These are phyloP conservation scores for Pseudogymnoascus sp. DNA, from an alignment of 2,329 filamentous ascomycete genomes.

Conservation along the genomic window DNA sequence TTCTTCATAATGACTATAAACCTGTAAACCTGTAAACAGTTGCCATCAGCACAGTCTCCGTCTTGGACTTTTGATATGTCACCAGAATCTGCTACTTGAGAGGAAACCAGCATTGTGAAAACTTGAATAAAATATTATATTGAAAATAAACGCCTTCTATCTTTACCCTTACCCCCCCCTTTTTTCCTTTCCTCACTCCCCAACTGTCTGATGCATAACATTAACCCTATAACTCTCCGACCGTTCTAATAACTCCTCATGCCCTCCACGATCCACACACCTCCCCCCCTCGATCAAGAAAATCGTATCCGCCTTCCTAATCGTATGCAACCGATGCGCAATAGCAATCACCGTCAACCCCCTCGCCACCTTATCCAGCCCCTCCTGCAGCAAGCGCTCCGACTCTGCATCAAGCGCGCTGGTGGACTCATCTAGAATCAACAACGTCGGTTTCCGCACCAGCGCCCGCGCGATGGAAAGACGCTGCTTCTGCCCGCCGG, in stretches of 20 bases:
- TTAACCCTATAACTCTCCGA: constrained; percentile 43
- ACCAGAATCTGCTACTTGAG: no score
- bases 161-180: no score
- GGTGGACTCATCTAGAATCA: constrained; percentile 77
- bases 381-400: constrained; percentile 57
- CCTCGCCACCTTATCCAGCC: constrained; percentile 48
- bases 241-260: constrained; percentile 45
- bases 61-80: no score
- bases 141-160: no score
- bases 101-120: no score
- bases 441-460: constrained; percentile 59
- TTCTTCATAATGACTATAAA: no score
- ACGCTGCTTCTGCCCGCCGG: constrained; percentile 71
- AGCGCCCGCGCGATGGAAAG: constrained; percentile 71
- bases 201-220: constrained; percentile 40
- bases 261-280: constrained; percentile 44
- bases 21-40: no score
- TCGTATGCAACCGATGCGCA: constrained; percentile 49
- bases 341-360: constrained; percentile 51
- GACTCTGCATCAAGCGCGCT: constrained; percentile 67
- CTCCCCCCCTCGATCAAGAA: constrained; percentile 47
- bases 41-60: no score
- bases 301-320: constrained; percentile 49
- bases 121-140: no score
- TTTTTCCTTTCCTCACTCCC: neutral